A percentile compares a stretch with the other conserved stretches of the same genome.
Conservation (phyloP, 192 early-diverging fungal genomes). For the Backusella parvicylindrica region DNA sequence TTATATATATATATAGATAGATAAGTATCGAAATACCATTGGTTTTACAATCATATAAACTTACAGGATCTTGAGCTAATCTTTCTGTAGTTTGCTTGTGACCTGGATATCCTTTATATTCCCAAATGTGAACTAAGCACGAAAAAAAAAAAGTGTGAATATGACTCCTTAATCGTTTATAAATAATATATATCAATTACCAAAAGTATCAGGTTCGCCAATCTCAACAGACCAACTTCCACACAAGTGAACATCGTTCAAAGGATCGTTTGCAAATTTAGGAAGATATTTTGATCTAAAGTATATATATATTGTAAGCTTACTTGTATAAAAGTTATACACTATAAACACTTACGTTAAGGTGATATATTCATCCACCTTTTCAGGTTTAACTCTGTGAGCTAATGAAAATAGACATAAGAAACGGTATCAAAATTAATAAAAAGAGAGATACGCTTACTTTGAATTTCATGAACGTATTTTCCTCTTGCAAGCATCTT, state of each 20-base stretch:
- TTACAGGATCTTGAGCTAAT: conserved; percentile 60
- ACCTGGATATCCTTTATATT: conserved; percentile 88
- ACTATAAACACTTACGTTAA: conserved; percentile 47
- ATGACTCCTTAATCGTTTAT: not conserved
- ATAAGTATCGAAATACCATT: not conserved
- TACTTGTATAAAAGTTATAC: no score
- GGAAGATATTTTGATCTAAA: conserved; percentile 72
- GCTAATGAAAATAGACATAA: conserved; percentile 30
- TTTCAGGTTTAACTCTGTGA: conserved; percentile 84
- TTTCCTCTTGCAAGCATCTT: conserved; percentile 80
- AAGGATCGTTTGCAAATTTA: conserved; percentile 69
- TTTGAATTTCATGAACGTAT: conserved; percentile 87
- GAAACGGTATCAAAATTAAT: not conserved
- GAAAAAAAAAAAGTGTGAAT: not conserved
- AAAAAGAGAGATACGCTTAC: conserved; percentile 36
- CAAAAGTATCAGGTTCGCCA: conserved; percentile 81
- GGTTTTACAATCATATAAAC: conserved; percentile 3
- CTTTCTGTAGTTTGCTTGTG: conserved; percentile 65
- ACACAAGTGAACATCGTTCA: conserved; percentile 76
- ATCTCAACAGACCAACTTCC: conserved; percentile 90
- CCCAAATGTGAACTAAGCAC: conserved; percentile 95
- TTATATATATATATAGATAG: not conserved
- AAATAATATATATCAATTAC: conserved; percentile 35
- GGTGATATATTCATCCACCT: conserved; percentile 80
- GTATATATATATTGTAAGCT: not conserved